Evolutionary conservation across 2,329 filamentous ascomycete species (phyloP).

Genomic region (Metarhizium humberi): DNA sequence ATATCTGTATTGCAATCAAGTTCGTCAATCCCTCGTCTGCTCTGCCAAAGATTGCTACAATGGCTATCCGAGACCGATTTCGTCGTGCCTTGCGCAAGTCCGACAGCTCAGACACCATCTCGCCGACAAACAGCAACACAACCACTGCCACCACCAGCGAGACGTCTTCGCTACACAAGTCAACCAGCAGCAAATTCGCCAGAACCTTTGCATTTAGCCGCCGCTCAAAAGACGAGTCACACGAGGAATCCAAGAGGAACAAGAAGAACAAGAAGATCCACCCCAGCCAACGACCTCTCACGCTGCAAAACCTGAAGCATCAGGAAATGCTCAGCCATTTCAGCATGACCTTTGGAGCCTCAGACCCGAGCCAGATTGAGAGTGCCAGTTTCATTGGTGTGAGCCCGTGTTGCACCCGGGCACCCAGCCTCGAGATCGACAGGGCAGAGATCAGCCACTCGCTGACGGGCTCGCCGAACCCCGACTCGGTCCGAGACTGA

Average conservation of each 20-base stretch:
- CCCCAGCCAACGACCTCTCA: slow-evolving; percentile 36
- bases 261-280: slow-evolving; percentile 24
- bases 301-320: slow-evolving; percentile 34
- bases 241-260: slow-evolving; percentile 13
- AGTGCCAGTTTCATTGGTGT: slow-evolving; percentile 25
- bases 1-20: not conserved
- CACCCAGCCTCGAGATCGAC: slow-evolving; percentile 24
- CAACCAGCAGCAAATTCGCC: slow-evolving; percentile 19
- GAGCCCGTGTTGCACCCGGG: slow-evolving; percentile 35
- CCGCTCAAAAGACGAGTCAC: slow-evolving; percentile 8
- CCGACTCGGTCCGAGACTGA: slow-evolving; percentile 10
- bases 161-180: slow-evolving; percentile 21
- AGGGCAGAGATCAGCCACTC: slow-evolving; percentile 7
- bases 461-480: slow-evolving; percentile 6
- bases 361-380: slow-evolving; percentile 22
- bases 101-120: slow-evolving; percentile 19
- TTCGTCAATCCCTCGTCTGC: not conserved
- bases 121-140: slow-evolving; percentile 22
- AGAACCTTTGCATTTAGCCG: slow-evolving; percentile 22
- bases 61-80: slow-evolving; percentile 33
- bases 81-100: slow-evolving; percentile 31
- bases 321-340: slow-evolving; percentile 37
- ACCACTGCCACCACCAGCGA: slow-evolving; percentile 20
- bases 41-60: slow-evolving; percentile 11
- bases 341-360: slow-evolving; percentile 35